Base-by-base conservation (phyloP, 495 filamentous ascomycete species). In the Lepraria neglecta region DNA sequence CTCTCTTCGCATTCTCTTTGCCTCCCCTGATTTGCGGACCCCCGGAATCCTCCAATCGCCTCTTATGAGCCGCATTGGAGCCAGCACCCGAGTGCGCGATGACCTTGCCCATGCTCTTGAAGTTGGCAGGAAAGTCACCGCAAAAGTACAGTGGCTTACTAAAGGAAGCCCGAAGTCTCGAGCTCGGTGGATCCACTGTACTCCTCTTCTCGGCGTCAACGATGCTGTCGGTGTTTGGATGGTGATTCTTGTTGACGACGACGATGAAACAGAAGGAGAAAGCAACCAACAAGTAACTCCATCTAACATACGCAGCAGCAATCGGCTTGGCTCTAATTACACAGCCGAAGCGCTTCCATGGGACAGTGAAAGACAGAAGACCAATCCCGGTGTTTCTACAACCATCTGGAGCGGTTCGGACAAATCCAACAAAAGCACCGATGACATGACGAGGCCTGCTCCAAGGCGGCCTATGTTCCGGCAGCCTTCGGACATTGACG, bases 31-130 rank as follows among this genome's bases (percentile, higher is more conserved):
- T 6, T 75, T 87, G 45, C 78, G 83, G 46, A 78, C 84, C 35
- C 84, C 84, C 0, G 82, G 83, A 6, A 82, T 86, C 56, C 72
- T 87, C 4, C 83, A 86, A 63, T 83, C 84, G 0, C 80, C 80
- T 43, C 84, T 87, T 68, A 72, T 87, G 15, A 71, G 78, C 43
- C 80, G 80, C 33, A 82, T 86, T 52, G 83, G 83, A 43, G 79
- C 81, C 30, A 74, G 76, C 28, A 59, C 67, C 0, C 73, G 78
- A 33, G 80, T 84, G 0, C 75, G 81, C 15, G 78, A 82, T 19
- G 78, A 81, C n/a, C 78, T 87, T 27, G 62, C 77, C 6, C 68
- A 75, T 10, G 84, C 84, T 5, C 75, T 87, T 51, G 77, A 76
- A 47, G 74, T 77, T 52, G 84, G 84, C 10, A 76, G 83, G 24